Base-by-base conservation (phyloP, 306 rosid species). In the Prunus armeniaca region DNA sequence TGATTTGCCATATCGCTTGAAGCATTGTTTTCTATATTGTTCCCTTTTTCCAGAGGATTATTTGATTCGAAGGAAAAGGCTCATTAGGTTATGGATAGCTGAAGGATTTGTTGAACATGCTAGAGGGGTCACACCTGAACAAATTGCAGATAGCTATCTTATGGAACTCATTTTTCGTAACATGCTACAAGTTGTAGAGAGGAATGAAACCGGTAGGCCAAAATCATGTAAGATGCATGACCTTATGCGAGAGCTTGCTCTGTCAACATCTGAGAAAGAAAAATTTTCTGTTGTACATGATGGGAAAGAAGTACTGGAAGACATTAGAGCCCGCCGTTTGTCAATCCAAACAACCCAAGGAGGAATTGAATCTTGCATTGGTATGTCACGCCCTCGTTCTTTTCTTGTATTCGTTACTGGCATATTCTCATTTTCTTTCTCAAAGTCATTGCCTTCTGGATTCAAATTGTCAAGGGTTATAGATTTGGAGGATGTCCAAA, bases 31-130 rank as follows among this genome's bases (percentile, higher is more conserved):
- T 52, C 12, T 74, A 56, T 70, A 45, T 19, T 30, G 77, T 34
- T 69, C 70, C 27, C 51, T 79, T 4, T 83, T 79, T 6, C 80
- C 80, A 0, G 83, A 78, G 30, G 86, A 83, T 47, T 74, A 68
- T 73, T 32, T 5, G 43, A 72, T 72, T 2, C 17, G n/a, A 13
- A 55, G 34, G 41, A 18, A 13, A 52, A 67, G 75, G 24, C 50
- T 73, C 0, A 76, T 70, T 45, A 41, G 54, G 4, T 46, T 81
- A 4, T 81, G 84, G 84, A 55, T 71, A 1, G 77, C 73, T 1
- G 73, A 81, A 54, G 80, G 80, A 2, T 81, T 76, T 64, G 50
- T 76, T 3, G 69, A 55, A 52, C 20, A 43, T 30, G 20, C 20
- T 14, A 28, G n/a, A 18, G 60, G 51, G 34, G 6, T 0, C 12